These are phyloP conservation scores for Rhizoctonia solani DNA, from an alignment of 1,284 basidiomycete genomes.

Conservation along the genomic window DNA sequence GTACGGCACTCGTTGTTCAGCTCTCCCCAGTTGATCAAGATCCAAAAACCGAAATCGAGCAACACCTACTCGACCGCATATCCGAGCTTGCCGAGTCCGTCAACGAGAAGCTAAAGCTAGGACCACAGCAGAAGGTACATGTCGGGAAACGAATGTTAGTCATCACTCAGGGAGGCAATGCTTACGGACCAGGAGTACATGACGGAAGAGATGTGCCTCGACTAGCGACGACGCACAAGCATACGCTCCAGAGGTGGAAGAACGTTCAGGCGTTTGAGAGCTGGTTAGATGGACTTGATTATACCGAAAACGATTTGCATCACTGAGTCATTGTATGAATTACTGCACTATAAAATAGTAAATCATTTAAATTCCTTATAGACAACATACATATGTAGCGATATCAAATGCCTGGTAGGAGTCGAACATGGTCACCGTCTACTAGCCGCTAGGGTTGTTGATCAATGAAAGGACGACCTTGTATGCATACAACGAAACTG, in stretches of 20 bases:
- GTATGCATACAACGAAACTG: no score
- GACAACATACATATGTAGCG: no score
- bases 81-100: neutral
- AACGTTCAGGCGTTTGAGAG: slow-evolving; percentile 13
- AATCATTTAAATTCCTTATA: no score
- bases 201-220: no score
- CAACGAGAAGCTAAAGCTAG: neutral
- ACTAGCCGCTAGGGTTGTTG: no score
- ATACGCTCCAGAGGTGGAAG: slow-evolving; percentile 1
- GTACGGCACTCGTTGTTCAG: neutral
- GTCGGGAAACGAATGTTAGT: neutral
- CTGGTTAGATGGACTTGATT: slow-evolving; percentile 3
- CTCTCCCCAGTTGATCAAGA: neutral
- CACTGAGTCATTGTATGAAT: no score
- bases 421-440: no score
- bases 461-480: no score
- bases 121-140: neutral
- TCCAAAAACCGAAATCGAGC: neutral
- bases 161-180: neutral
- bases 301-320: no score
- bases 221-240: slow-evolving; percentile 7
- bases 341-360: no score
- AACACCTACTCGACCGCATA: neutral
- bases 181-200: neutral
- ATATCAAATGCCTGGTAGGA: no score